Base-by-base conservation (phyloP, 441 rosid genomes). In the Pelargonium fulgidum region DNA sequence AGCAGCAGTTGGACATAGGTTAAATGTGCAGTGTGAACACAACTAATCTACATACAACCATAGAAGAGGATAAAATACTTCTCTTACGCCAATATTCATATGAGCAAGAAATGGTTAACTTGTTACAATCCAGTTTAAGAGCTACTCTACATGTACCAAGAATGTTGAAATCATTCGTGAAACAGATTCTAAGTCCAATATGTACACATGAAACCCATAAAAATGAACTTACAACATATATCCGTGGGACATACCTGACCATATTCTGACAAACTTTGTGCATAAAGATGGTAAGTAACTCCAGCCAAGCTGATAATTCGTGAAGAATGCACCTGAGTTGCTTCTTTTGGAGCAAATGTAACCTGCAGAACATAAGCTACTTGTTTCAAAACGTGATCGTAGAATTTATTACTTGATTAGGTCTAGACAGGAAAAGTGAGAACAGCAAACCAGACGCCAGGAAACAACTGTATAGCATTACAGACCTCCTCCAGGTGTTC, bases 211-310 rank as follows among this genome's bases (percentile, higher is more conserved):
- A 52, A 52, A 16, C 7, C 14, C 8, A 52, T 39, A 39, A 39
- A 39, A 39, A 39, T 39, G 42, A 17, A 22, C 17, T 13, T 11
- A 48, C 7, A 48, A 22, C 16, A 0, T 52, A 63, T 39, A 66
- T 66, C 77, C 67, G 67, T 69, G 72, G 70, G 69, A 75, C 74
- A 66, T 73, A 83, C 87, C 83, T 83, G 85, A 72, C 87, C 83
- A 73, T 81, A 69, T 61, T 76, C 74, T 26, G 78, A 77, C 50
- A 77, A 79, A 70, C 79, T 77, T 68, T 69, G 78, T 2, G 79
- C 66, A 65, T 81, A 71, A 65, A 83, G 83, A 69, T 72, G 66
- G 68, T 83, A 79, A 41, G 73, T 61, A 76, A 72, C 72, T 74
- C 87, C 85, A n/a, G 73, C 78, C 66, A 77, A 64, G 78, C 72